Conservation (phyloP, 192 early-diverging fungal genomes). For the Phlyctochytrium bullatum region DNA sequence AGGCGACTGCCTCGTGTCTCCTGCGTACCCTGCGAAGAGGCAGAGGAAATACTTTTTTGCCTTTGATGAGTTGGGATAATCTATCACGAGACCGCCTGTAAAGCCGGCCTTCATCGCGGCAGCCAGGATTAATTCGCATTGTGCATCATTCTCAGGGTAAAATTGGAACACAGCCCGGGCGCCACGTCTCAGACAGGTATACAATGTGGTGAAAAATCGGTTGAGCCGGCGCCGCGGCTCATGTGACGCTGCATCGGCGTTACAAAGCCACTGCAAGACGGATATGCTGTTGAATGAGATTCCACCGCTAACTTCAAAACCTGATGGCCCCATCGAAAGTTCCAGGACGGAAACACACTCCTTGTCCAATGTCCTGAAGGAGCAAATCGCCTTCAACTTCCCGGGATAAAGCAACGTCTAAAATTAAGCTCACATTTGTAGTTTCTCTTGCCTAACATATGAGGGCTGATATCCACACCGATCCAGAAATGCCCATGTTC, state of each 20-base stretch:
- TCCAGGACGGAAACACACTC: conserved; percentile 89
- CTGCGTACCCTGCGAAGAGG: conserved; percentile 86
- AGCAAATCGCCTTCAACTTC: conserved; percentile 95
- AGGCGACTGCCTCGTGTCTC: conserved; percentile 46
- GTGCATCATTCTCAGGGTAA: conserved; percentile 94
- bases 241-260: conserved; percentile 91
- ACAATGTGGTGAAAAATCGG: conserved; percentile 91
- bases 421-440: not conserved
- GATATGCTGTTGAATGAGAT: conserved; percentile 65
- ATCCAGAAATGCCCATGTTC: conserved; percentile 97
- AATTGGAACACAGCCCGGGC: conserved; percentile 98
- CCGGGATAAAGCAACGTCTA: conserved; percentile 85
- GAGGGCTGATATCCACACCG: conserved; percentile 90
- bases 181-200: conserved; percentile 81
- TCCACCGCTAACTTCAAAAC: conserved; percentile 31
- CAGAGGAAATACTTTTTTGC: conserved; percentile 97
- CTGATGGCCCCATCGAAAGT: conserved; percentile 94
- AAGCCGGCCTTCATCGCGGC: conserved; percentile 90
- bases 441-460: conserved; percentile 72
- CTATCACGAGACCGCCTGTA: conserved; percentile 90
- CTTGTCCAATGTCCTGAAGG: conserved; percentile 93
- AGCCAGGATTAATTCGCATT: conserved; percentile 89
- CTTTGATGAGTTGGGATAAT: conserved; percentile 95
- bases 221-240: conserved; percentile 76
- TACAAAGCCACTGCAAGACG: conserved; percentile 98